These are phyloP conservation scores for Aspergillus jensenii DNA, from an alignment of 2,329 filamentous ascomycete genomes.

Conservation along the genomic window DNA sequence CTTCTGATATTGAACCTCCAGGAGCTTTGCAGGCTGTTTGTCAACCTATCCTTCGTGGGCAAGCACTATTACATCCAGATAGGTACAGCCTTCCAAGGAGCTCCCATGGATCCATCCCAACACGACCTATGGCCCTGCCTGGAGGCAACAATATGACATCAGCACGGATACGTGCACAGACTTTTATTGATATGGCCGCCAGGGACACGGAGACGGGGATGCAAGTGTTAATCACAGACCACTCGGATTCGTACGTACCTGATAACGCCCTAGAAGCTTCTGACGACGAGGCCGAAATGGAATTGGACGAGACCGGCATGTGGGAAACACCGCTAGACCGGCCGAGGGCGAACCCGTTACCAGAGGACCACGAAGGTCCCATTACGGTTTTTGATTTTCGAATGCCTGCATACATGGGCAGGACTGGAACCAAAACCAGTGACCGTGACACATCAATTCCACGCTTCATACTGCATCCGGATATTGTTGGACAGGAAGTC, in stretches of 20 bases:
- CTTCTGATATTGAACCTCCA: constrained; percentile 44
- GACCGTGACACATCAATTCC: constrained; percentile 34
- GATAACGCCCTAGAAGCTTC: constrained; percentile 33
- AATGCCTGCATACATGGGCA: constrained; percentile 45
- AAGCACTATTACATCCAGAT: constrained; percentile 41
- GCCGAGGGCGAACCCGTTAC: constrained; percentile 19
- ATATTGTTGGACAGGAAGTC: constrained; percentile 42
- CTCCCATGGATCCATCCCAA: constrained; percentile 43
- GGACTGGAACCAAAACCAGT: constrained; percentile 28
- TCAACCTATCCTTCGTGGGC: constrained; percentile 37
- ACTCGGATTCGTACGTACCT: constrained; percentile 38
- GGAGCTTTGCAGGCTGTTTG: constrained; percentile 46
- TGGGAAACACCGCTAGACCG: constrained; percentile 25
- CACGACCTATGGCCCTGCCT: constrained; percentile 41
- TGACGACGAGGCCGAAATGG: constrained; percentile 33
- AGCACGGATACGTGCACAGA: constrained; percentile 46
- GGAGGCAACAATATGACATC: constrained; percentile 45
- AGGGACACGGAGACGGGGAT: constrained; percentile 43
- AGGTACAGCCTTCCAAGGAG: constrained; percentile 43
- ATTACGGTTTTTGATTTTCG: constrained; percentile 41
- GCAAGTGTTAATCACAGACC: constrained; percentile 42
- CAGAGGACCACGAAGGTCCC: constrained; percentile 27
- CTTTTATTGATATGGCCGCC: constrained; percentile 44
- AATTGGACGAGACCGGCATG: constrained; percentile 34
- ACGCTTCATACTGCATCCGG: constrained; percentile 42